A percentile compares a stretch with the other conserved stretches of the same genome.
Conservation (phyloP, 345 rosid species). For the Dipteronia sinensis region DNA sequence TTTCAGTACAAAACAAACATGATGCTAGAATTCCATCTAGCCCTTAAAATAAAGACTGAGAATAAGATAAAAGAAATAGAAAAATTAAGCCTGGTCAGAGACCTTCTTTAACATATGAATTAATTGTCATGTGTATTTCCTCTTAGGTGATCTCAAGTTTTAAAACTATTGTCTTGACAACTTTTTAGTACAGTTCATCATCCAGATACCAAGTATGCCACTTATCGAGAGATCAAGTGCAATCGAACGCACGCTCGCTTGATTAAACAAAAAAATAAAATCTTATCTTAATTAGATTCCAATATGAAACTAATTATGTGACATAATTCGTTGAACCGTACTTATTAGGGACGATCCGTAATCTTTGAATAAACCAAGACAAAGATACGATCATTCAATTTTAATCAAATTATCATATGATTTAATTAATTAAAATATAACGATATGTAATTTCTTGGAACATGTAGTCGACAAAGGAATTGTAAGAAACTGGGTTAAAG, state of each 20-base stretch:
- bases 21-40: too few relatives aligned
- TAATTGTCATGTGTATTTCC: too few relatives aligned
- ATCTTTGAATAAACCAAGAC: conserved; percentile 41
- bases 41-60: too few relatives aligned
- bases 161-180: too few relatives aligned
- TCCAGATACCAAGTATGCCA: neutral
- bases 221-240: neutral
- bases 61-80: too few relatives aligned
- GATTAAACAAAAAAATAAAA: neutral
- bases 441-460: neutral
- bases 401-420: neutral
- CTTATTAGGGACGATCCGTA: neutral
- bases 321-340: conserved; percentile 23
- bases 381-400: conserved; percentile 23
- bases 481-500: too few relatives aligned
- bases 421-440: neutral
- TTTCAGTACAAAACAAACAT: too few relatives aligned
- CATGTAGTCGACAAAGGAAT: conserved; percentile 3
- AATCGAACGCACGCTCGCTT: neutral
- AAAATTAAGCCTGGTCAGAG: too few relatives aligned
- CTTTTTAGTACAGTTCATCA: neutral
- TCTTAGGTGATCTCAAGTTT: too few relatives aligned
- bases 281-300: neutral
- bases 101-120: too few relatives aligned
- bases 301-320: neutral